Evolutionary conservation across 2,329 filamentous ascomycete species (phyloP).

Genomic region (Cylindrodendrum hubeiense): DNA sequence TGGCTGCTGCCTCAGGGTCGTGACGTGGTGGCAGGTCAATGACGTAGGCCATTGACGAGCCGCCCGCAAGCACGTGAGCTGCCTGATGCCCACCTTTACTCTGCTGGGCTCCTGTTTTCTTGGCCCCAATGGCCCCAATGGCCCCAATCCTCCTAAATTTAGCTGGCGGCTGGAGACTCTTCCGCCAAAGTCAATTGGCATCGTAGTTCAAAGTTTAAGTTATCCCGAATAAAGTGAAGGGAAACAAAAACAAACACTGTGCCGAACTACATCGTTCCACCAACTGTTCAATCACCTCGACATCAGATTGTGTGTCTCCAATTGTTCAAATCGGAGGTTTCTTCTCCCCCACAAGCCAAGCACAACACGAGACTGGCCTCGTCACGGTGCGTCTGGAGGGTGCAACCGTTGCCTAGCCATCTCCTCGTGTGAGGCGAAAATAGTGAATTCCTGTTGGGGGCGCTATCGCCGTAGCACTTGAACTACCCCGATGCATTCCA

Average conservation of each 20-base stretch:
- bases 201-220: not conserved
- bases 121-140: too few relatives aligned
- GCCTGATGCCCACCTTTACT: not conserved
- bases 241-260: not conserved
- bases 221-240: not conserved
- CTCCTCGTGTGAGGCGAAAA: slow-evolving; percentile 26
- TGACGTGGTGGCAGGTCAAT: slow-evolving; percentile 35
- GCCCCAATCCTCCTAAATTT: not conserved
- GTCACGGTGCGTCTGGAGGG: not conserved
- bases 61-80: slow-evolving; percentile 23
- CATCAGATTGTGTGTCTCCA: not conserved
- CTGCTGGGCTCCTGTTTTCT: not conserved
- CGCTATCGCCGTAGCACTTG: slow-evolving; percentile 8
- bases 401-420: slow-evolving; percentile 24
- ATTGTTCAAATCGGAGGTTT: not conserved
- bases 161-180: not conserved
- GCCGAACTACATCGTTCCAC: not conserved
- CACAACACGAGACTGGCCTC: not conserved
- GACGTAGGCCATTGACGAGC: slow-evolving; percentile 28
- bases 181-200: slow-evolving; percentile 8
- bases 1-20: slow-evolving; percentile 8
- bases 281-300: not conserved
- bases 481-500: slow-evolving; percentile 13
- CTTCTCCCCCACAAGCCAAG: not conserved
- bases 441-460: slow-evolving; percentile 21